Evolutionary conservation across 2,329 filamentous ascomycete genomes (phyloP).

Genomic region (Fusarium sp.): DNA sequence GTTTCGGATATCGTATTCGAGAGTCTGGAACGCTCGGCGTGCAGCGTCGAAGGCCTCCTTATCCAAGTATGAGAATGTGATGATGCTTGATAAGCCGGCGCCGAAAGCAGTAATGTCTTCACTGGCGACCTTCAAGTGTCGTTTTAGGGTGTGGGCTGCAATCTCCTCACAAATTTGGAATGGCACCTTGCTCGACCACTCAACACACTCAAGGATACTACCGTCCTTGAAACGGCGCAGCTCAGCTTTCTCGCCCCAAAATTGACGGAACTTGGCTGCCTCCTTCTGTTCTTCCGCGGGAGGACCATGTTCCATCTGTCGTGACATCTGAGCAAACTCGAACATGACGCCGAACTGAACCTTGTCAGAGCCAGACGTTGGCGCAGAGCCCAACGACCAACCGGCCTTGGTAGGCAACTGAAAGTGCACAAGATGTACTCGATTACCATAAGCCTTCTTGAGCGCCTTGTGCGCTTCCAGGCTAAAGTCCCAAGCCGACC

Average conservation of each 20-base stretch:
- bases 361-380: conserved; percentile 47
- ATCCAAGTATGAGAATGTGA: conserved; percentile 63
- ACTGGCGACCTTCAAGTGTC: conserved; percentile 74
- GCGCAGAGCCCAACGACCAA: conserved; percentile 50
- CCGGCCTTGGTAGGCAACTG: conserved; percentile 53
- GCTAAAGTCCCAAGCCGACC: conserved; percentile 61
- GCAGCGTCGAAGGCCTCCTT: conserved; percentile 75
- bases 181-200: conserved; percentile 78
- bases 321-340: conserved; percentile 77
- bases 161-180: conserved; percentile 84
- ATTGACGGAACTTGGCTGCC: conserved; percentile 83
- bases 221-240: conserved; percentile 95
- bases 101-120: conserved; percentile 67
- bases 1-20: conserved; percentile 82
- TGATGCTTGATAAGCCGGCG: conserved; percentile 63
- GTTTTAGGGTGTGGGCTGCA: conserved; percentile 75
- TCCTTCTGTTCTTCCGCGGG: conserved; percentile 87
- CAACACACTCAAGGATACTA: conserved; percentile 90
- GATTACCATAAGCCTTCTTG: conserved; percentile 79
- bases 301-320: conserved; percentile 89
- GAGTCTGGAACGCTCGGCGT: conserved; percentile 75
- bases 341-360: conserved; percentile 78
- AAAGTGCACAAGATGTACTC: conserved; percentile 77
- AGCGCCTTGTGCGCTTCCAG: conserved; percentile 74
- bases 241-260: conserved; percentile 96